Evolutionary conservation across 306 rosid genomes (phyloP).

Genomic region (Begonia peltatifolia): DNA sequence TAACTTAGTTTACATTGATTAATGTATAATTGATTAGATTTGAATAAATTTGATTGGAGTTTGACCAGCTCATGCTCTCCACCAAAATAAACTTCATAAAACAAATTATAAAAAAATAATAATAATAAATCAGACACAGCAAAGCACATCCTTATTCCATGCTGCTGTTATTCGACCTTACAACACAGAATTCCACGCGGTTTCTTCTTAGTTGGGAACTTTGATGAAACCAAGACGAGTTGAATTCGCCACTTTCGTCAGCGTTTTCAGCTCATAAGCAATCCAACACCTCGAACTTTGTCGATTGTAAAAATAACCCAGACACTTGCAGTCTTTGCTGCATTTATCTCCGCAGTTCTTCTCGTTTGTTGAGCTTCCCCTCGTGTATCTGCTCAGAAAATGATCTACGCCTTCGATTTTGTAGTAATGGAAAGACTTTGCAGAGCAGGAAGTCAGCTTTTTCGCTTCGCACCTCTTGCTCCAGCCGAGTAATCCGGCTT

Average conservation of each 20-base stretch:
- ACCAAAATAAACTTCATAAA: too few relatives aligned
- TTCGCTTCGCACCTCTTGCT: constrained; percentile 27
- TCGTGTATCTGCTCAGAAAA: constrained; percentile 42
- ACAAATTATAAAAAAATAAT: too few relatives aligned
- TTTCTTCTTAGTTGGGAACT: constrained; percentile 16
- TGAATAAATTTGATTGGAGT: too few relatives aligned
- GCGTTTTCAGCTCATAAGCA: constrained; percentile 38
- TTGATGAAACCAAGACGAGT: constrained; percentile 37
- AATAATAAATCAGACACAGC: too few relatives aligned
- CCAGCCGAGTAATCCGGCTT: constrained; percentile 45
- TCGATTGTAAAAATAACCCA: constrained; percentile 36
- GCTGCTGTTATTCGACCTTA: too few relatives aligned
- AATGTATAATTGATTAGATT: too few relatives aligned
- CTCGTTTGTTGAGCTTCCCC: constrained; percentile 21
- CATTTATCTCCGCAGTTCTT: constrained; percentile 34
- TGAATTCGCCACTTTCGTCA: constrained; percentile 25
- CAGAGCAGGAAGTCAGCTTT: constrained; percentile 22
- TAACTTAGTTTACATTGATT: too few relatives aligned
- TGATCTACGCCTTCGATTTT: constrained; percentile 49
- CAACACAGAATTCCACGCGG: too few relatives aligned
- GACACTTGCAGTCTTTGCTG: constrained; percentile 36
- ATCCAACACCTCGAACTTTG: constrained; percentile 42
- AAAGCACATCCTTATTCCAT: too few relatives aligned
- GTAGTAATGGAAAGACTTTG: constrained; percentile 33
- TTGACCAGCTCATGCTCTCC: too few relatives aligned